These are phyloP conservation scores for Pythium sp. DNA, from an alignment of 352 stramenopile genomes.

Conservation along the genomic window DNA sequence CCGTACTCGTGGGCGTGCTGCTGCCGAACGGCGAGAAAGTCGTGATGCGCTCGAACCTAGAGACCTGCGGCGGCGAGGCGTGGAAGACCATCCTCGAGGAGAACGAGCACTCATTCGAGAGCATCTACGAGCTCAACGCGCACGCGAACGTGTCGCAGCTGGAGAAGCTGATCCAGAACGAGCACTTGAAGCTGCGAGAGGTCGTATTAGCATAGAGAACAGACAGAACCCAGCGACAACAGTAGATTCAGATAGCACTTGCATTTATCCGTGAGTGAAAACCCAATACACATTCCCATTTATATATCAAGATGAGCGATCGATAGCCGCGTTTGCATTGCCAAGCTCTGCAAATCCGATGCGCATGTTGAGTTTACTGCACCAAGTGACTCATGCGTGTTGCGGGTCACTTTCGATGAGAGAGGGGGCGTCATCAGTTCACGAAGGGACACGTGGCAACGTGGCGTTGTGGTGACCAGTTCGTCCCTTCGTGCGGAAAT, in stretches of 20 bases:
- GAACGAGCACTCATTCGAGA: constrained; percentile 95
- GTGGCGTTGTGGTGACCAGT: not conserved
- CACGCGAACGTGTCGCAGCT: constrained; percentile 83
- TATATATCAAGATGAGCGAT: not conserved
- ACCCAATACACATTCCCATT: not conserved
- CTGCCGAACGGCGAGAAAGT: constrained; percentile 90
- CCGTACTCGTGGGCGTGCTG: constrained; percentile 94
- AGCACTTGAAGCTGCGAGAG: constrained; percentile 77
- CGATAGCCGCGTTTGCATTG: not conserved
- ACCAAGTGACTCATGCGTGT: not conserved
- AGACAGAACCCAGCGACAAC: not conserved
- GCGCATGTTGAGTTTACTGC: not conserved
- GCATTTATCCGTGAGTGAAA: not conserved
- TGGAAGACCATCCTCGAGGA: constrained; percentile 93
- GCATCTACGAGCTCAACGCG: constrained; percentile 93
- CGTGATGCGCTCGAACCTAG: constrained; percentile 89
- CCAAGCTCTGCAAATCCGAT: no score
- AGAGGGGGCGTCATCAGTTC: not conserved
- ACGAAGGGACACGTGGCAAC: not conserved
- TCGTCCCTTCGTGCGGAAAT: not conserved
- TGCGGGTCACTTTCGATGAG: not conserved
- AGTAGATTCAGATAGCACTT: constrained; percentile 4
- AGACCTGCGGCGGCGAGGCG: constrained; percentile 91
- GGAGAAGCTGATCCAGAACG: constrained; percentile 81
- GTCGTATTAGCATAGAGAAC: constrained; percentile 51